Conservation (phyloP, 306 rosid species). For the Castanospermum australe region DNA sequence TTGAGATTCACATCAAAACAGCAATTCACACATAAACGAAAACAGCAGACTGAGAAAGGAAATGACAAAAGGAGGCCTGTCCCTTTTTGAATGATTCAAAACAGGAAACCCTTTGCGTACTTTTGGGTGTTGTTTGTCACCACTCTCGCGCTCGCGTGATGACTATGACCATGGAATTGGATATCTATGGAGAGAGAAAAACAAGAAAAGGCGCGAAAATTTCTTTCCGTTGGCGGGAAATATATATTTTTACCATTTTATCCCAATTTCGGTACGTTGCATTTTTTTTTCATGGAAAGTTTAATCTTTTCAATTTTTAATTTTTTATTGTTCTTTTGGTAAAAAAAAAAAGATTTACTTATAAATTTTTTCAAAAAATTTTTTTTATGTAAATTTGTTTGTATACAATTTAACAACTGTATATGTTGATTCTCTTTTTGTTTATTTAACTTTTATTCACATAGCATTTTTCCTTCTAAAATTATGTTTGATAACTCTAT, state of each 20-base stretch:
- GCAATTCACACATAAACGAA: background rate
- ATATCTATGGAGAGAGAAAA: background rate
- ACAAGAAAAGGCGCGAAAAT: conserved; percentile 16
- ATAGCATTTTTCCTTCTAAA: too few relatives aligned
- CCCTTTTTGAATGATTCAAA: background rate
- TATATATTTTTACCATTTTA: background rate
- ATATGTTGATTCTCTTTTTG: too few relatives aligned
- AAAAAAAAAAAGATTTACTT: too few relatives aligned
- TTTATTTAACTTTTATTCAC: too few relatives aligned
- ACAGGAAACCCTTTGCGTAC: background rate
- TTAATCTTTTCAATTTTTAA: too few relatives aligned
- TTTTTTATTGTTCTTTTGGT: too few relatives aligned
- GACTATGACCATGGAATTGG: too few relatives aligned
- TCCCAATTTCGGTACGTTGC: background rate
- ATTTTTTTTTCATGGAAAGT: too few relatives aligned
- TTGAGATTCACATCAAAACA: background rate
- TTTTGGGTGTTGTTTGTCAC: background rate
- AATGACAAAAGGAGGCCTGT: background rate
- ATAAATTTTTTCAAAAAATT: too few relatives aligned
- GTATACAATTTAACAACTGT: too few relatives aligned
- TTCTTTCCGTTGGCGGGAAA: conserved; percentile 31
- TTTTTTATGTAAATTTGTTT: too few relatives aligned
- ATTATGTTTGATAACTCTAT: too few relatives aligned
- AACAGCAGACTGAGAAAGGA: background rate
- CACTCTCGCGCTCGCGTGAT: background rate